Evolutionary conservation across 139 green algal genomes (phyloP), one percentile per base, ranked within the genome.

Genomic region (Coelastrella sp.): DNA sequence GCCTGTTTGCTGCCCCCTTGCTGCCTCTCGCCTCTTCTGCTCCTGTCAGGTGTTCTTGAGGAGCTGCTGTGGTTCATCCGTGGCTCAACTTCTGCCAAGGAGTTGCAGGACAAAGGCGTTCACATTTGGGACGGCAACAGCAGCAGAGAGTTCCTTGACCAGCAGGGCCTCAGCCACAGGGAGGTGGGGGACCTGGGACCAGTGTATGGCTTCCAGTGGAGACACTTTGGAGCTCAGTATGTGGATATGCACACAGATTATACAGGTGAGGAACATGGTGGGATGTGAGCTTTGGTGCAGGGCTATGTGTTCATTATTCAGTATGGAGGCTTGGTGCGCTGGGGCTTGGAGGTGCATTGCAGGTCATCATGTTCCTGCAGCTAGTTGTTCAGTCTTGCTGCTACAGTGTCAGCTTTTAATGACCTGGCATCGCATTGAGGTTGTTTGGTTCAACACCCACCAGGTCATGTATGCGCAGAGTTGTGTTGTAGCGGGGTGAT

Each of bases 181-280:
- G 96, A 99, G 87, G 97, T 97, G 74, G 93, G 94, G 4, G 98
- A 99, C 87, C 89, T 99, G 63, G 98, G 98, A 3, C 97, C 98
- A 0, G 97, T 99, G 59, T 99, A 99, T 75, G 98, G 98, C 87
- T 99, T 99, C 90, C 98, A 99, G 93, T 99, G 98, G 98, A 92
- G 98, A 15, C 98, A 99, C 89, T 99, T 99, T 93, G 96, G 96
- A 9, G 98, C 97, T 2, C 81, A 95, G 69, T 99, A 99, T 91
- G 92, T 67, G 11, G 89, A 98, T 93, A 99, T 98, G 94, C 95
- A 99, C 83, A 90, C 94, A n/a, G 95, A 99, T 89, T 99, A 99
- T 91, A 91, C 66, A 15, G 94, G 92, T 93, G 78, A 2, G 89
- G n/a, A n/a, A n/a, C n/a, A n/a, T n/a, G n/a, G n/a, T n/a, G n/a